phyloP scores from a whole-genome alignment of 371 early-diverging fungal genomes.

The Mucor mucedo region DNA sequence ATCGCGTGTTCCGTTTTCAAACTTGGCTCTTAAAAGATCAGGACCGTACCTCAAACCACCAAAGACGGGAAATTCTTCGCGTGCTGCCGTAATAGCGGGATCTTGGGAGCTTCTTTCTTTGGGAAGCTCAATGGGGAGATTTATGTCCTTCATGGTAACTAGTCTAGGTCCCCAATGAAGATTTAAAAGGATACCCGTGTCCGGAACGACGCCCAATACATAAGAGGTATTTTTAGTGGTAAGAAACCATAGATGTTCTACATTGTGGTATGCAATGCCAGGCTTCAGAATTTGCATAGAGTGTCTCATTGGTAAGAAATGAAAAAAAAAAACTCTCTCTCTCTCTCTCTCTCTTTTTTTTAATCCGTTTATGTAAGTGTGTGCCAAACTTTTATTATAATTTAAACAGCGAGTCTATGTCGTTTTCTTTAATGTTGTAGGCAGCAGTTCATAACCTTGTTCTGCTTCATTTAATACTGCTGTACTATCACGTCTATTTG shows the following conservation, averaged over 20 bases:
- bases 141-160: slow-evolving; percentile 21
- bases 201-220: slow-evolving; percentile 34
- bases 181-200: slow-evolving; percentile 33
- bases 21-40: slow-evolving; percentile 29
- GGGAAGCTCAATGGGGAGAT: slow-evolving; percentile 8
- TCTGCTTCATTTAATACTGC: slow-evolving; percentile 41
- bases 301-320: background rate
- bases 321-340: background rate
- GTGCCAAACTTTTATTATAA: background rate
- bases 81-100: slow-evolving; percentile 36
- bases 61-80: slow-evolving; percentile 47
- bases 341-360: too few relatives aligned
- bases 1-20: slow-evolving; percentile 39
- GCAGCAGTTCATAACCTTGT: slow-evolving; percentile 44
- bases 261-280: slow-evolving; percentile 33
- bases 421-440: slow-evolving; percentile 42
- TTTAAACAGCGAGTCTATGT: slow-evolving; percentile 29
- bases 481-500: slow-evolving; percentile 32
- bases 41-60: slow-evolving; percentile 48
- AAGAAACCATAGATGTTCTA: slow-evolving; percentile 36
- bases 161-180: slow-evolving; percentile 47
- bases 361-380: background rate
- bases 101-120: slow-evolving; percentile 34
- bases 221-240: slow-evolving; percentile 37
- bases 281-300: background rate